Percentiles rank a stretch among this genome's conserved stretches.
Evolutionary conservation across 495 filamentous ascomycete species (phyloP).

Genomic region (Aspergillus steynii): DNA sequence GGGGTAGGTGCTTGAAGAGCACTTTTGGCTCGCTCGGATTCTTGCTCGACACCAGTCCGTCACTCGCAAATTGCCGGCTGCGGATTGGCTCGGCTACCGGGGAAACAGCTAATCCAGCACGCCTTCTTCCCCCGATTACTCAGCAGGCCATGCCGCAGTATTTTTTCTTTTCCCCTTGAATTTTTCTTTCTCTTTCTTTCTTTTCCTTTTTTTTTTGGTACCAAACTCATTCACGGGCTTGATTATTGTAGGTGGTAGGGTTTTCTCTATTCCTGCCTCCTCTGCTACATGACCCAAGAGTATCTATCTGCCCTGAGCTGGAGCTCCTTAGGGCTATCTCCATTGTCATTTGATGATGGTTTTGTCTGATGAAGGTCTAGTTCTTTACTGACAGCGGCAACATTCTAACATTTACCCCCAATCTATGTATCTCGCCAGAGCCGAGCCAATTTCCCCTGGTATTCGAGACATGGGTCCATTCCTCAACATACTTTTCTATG

Average conservation of each 20-base stretch:
- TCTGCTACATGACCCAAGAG: slow-evolving; percentile 67
- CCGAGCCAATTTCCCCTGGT: no score
- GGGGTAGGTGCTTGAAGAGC: slow-evolving; percentile 33
- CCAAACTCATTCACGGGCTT: slow-evolving; percentile 63
- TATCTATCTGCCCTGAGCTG: slow-evolving; percentile 61
- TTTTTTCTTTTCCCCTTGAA: slow-evolving; percentile 41
- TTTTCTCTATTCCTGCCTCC: slow-evolving; percentile 48
- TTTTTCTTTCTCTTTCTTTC: slow-evolving; percentile 16
- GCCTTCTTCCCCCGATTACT: slow-evolving; percentile 14
- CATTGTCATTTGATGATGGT: slow-evolving; percentile 7
- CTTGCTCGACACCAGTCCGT: slow-evolving; percentile 26
- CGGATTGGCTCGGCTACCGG: slow-evolving; percentile 42
- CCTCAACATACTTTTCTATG: no score
- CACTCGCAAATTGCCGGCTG: slow-evolving; percentile 37
- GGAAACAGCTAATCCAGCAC: slow-evolving; percentile 29
- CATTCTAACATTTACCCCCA: slow-evolving; percentile 5
- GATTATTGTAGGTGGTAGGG: slow-evolving; percentile 86
- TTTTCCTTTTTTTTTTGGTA: slow-evolving; percentile 45
- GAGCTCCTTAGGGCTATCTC: slow-evolving; percentile 55
- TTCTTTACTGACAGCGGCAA: slow-evolving; percentile 30
- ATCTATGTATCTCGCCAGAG: no score
- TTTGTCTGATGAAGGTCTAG: slow-evolving; percentile 23
- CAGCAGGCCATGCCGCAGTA: slow-evolving; percentile 40
- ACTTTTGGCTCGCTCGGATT: slow-evolving; percentile 36
- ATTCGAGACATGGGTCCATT: no score